Percentiles rank a stretch among this genome's conserved stretches.
Evolutionary conservation across 2,329 filamentous ascomycete genomes (phyloP).

Genomic region (Aspergillus tamarii): DNA sequence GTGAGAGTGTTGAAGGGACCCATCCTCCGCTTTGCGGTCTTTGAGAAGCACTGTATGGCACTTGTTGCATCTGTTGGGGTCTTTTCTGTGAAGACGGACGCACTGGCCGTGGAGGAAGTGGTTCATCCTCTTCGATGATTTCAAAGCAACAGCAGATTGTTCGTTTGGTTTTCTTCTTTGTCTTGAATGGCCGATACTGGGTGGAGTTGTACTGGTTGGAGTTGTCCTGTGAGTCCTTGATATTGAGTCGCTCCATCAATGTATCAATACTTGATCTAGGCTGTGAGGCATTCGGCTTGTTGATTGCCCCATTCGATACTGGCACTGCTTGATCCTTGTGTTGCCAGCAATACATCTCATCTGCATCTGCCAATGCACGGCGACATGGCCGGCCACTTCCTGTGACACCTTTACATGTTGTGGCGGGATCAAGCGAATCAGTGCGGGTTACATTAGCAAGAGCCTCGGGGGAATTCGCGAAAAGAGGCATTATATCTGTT

Average conservation of each 20-base stretch:
- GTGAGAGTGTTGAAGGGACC: constrained; percentile 69
- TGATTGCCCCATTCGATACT: constrained; percentile 34
- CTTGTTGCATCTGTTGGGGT: constrained; percentile 15
- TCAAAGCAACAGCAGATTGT: constrained; percentile 41
- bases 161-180: constrained; percentile 28
- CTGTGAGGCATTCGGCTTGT: constrained; percentile 34
- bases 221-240: constrained; percentile 47
- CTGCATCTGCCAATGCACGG: constrained; percentile 62
- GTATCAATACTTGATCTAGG: constrained; percentile 84
- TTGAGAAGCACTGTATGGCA: constrained; percentile 1
- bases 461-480: constrained; percentile 77
- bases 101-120: constrained; percentile 27
- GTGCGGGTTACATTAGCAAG: constrained; percentile 66
- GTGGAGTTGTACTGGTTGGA: constrained; percentile 14
- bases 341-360: constrained; percentile 81
- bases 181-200: constrained; percentile 16
- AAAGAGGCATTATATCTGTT: constrained; percentile 61
- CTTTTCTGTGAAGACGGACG: constrained; percentile 1
- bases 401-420: constrained; percentile 88
- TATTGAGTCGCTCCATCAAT: constrained; percentile 73
- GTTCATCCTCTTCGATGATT: constrained; percentile 33
- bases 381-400: constrained; percentile 81
- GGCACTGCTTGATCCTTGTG: constrained; percentile 80
- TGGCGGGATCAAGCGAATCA: constrained; percentile 81
- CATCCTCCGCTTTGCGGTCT: constrained; percentile 52